Evolutionary conservation across 306 rosid genomes (phyloP), one percentile per base, ranked within the genome.

Genomic region (Psophocarpus tetragonolobus): DNA sequence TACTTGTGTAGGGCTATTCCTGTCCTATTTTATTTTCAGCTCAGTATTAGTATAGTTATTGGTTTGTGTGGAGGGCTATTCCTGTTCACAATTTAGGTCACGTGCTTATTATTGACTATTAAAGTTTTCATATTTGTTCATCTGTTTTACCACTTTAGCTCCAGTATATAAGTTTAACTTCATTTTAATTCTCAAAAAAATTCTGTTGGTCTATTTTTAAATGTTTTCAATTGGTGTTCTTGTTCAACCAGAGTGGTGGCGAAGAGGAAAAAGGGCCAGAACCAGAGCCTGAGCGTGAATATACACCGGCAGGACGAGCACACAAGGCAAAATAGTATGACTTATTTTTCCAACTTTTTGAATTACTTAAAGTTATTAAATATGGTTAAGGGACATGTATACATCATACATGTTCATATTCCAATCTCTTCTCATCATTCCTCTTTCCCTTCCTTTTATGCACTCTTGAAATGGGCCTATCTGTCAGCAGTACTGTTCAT

Each of bases 291-390:
- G 97, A 82, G 84, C 92, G 91, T 62, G 98, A 92, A 80, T 96
- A 96, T 81, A 96, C 99, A 38, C 92, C 97, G 14, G 99, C 99
- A 39, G 99, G 99, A 81, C 94, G 98, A 50, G 97, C 99, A 75
- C 86, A 90, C 68, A 96, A 88, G 82, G 82, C 76, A 74, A 96
- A 96, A 80, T 96, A 45, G 99, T 96, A 88, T 82, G 99, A 84
- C 47, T 20, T 85, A 18, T 50, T 42, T 76, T 29, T 11, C 41
- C 9, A 63, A 21, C 32, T 71, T 29, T 53, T 11, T 70, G 53
- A 77, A 51, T 51, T 73, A 45, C 30, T 67, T 33, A 62, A 27
- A 45, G 53, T 81, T 67, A 65, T 81, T 68, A 65, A 26, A 35
- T 60, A 67, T 21, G 35, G 32, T 35, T 71, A 24, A 45, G 30